These are phyloP conservation scores for Gymnopilus dilepis DNA, from an alignment of 768 basidiomycete genomes.

Conservation along the genomic window DNA sequence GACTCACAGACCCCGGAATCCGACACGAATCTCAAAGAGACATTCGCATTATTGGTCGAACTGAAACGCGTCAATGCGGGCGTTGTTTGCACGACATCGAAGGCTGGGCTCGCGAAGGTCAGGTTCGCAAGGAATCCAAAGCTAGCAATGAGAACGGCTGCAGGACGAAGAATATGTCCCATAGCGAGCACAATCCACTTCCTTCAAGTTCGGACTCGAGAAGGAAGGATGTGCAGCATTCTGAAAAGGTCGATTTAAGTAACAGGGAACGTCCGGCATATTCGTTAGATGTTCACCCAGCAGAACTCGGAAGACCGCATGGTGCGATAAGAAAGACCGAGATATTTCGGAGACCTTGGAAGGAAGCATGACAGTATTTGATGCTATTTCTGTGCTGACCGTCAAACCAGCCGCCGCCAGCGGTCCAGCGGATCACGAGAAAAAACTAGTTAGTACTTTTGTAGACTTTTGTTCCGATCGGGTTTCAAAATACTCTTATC, in stretches of 20 bases:
- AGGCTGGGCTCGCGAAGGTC: constrained; percentile 17
- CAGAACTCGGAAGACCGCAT: constrained; percentile 10
- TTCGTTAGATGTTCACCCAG: background rate
- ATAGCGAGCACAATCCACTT: background rate
- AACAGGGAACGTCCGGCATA: background rate
- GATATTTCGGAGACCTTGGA: constrained; percentile 2
- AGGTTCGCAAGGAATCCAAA: background rate
- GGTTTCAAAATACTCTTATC: constrained; percentile 9
- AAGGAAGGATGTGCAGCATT: background rate
- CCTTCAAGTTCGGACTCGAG: background rate
- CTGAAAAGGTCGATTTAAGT: background rate
- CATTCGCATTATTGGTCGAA: constrained; percentile 28
- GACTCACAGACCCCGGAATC: constrained; percentile 72
- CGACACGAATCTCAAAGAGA: constrained; percentile 52
- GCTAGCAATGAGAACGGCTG: background rate
- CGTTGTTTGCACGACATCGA: background rate
- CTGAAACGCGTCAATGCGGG: constrained; percentile 23
- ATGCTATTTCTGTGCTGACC: constrained; percentile 5
- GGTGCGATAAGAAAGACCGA: constrained; percentile 14
- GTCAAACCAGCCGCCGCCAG: background rate
- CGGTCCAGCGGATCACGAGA: background rate
- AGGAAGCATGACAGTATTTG: constrained; percentile 2
- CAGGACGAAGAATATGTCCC: background rate
- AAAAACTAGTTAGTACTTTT: no score
- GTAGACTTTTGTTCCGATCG: background rate